These are phyloP conservation scores for Leccinum variicolor DNA, from an alignment of 768 basidiomycete genomes.

Conservation along the genomic window DNA sequence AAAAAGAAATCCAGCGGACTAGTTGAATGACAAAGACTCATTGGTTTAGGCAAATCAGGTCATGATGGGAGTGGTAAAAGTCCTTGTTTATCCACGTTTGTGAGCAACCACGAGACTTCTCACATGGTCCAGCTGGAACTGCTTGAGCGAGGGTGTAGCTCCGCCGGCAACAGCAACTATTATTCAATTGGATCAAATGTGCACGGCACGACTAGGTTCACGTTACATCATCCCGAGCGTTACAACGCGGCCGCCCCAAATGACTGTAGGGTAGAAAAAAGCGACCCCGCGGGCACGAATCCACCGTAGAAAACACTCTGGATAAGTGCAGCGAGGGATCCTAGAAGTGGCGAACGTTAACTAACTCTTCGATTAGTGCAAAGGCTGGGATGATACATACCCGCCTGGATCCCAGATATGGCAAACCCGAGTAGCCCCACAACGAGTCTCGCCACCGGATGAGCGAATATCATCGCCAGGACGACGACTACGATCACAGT, in stretches of 20 bases:
- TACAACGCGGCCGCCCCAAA: background rate
- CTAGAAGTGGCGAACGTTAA: background rate
- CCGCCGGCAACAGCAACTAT: background rate
- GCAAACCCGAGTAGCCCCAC: background rate
- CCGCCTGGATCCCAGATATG: background rate
- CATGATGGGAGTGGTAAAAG: too few relatives aligned
- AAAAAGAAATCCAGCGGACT: too few relatives aligned
- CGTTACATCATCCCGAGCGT: background rate
- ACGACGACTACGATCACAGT: background rate
- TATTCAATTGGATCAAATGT: background rate
- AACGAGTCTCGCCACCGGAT: background rate
- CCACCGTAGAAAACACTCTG: background rate
- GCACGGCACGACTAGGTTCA: background rate
- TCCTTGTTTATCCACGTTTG: background rate
- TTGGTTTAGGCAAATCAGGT: too few relatives aligned
- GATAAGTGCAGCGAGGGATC: background rate
- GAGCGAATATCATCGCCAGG: background rate
- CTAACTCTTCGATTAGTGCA: background rate
- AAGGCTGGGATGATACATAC: slow-evolving; percentile 1
- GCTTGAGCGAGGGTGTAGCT: too few relatives aligned
- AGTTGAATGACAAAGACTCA: background rate
- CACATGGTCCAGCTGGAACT: background rate
- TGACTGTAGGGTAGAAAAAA: slow-evolving; percentile 9
- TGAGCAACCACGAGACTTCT: background rate
- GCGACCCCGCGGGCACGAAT: background rate